A percentile compares a stretch with the other conserved stretches of the same genome.
Conservation (phyloP, 306 rosid species). For the Casuarina equisetifolia region DNA sequence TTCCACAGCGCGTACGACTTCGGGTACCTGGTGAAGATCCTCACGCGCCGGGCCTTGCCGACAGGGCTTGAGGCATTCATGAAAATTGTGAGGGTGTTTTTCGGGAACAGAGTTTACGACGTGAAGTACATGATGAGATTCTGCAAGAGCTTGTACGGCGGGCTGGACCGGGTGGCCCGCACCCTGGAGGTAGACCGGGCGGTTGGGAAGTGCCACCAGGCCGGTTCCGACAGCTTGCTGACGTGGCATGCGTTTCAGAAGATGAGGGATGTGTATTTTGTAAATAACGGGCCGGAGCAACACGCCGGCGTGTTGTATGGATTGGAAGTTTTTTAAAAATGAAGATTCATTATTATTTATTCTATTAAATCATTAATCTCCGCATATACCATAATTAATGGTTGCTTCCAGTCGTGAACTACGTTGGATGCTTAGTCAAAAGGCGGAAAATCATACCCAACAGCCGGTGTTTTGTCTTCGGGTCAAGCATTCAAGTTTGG, state of each 20-base stretch:
- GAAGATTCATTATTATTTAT: background rate
- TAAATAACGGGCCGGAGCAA: constrained; percentile 39
- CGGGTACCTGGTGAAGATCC: constrained; percentile 63
- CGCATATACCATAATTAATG: no score
- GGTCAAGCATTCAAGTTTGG: no score
- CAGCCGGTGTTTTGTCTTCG: no score
- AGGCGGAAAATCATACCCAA: no score
- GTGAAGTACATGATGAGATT: constrained; percentile 70
- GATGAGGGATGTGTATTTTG: constrained; percentile 57
- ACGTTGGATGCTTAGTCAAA: no score
- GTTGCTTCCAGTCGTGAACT: background rate
- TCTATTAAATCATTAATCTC: background rate
- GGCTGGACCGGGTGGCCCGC: constrained; percentile 67
- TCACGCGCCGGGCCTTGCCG: constrained; percentile 44
- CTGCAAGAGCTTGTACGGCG: constrained; percentile 57
- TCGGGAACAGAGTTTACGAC: constrained; percentile 64
- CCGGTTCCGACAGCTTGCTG: constrained; percentile 76
- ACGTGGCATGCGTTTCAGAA: constrained; percentile 77
- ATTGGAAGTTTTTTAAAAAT: constrained; percentile 39
- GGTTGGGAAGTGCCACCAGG: constrained; percentile 83
- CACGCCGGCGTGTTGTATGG: constrained; percentile 79
- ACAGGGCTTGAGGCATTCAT: constrained; percentile 44
- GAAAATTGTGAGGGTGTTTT: constrained; percentile 33
- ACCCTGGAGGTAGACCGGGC: constrained; percentile 62
- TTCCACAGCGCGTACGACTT: constrained; percentile 78